Conservation (phyloP, 768 basidiomycete species). For the Gloeostereum incarnatum region DNA sequence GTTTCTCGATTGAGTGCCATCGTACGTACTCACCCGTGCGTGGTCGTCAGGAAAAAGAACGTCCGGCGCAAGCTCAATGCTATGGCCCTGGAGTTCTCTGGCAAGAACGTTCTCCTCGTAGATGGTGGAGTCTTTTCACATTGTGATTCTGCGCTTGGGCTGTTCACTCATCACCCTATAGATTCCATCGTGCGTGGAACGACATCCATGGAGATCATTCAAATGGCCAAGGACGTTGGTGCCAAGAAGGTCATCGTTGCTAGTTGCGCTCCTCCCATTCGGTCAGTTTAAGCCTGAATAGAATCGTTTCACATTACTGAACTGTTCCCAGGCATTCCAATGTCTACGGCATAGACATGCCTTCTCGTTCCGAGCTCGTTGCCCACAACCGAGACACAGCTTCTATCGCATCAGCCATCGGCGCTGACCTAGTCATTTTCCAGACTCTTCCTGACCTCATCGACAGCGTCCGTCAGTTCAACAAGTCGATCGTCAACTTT, state of each 20-base stretch:
- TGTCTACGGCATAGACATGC: conserved; percentile 99
- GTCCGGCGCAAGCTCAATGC: conserved; percentile 94
- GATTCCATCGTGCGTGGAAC: conserved; percentile 99
- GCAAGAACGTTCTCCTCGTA: conserved; percentile 89
- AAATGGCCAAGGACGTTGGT: conserved; percentile 99
- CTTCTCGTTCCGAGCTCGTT: conserved; percentile 87
- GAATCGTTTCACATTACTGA: neutral
- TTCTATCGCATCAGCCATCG: conserved; percentile 73
- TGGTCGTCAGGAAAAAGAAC: conserved; percentile 65
- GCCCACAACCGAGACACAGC: conserved; percentile 67
- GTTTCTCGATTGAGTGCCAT: neutral
- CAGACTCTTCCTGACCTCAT: conserved; percentile 88
- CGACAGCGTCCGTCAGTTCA: conserved; percentile 77
- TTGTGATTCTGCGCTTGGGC: neutral
- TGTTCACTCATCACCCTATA: conserved; percentile 17
- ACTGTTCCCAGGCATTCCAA: conserved; percentile 58
- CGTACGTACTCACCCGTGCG: neutral
- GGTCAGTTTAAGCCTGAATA: conserved; percentile 35
- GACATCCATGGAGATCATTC: conserved; percentile 96
- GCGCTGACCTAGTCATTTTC: conserved; percentile 93
- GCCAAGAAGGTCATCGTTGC: conserved; percentile 95
- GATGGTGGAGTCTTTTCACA: conserved; percentile 53
- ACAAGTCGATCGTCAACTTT: conserved; percentile 65
- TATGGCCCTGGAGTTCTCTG: conserved; percentile 93
- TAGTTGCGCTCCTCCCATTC: conserved; percentile 94